Base-by-base conservation (phyloP, 208 protist species). In the Trypanosoma platydactyli region DNA sequence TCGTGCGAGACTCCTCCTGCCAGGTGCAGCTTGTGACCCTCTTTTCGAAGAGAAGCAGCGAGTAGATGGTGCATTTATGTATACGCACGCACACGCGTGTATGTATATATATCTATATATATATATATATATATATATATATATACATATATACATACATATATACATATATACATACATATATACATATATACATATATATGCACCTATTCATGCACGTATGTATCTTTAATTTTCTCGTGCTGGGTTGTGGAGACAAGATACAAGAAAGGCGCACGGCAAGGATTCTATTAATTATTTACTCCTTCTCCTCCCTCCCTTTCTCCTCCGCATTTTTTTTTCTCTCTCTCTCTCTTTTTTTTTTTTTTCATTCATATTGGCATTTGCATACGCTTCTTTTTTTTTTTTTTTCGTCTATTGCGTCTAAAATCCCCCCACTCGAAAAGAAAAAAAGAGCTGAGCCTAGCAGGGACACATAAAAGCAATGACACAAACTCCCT, bases 281-380 rank as follows among this genome's bases (percentile, higher is more conserved):
- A n/a, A n/a, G n/a, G n/a, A n/a, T n/a, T n/a, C n/a, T n/a, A n/a
- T n/a, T n/a, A n/a, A n/a, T n/a, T n/a, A n/a, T n/a, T n/a, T n/a
- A n/a, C n/a, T n/a, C 46, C 64, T 41, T 67, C 62, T 20, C 15
- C 45, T 49, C 15, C 45, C 20, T 49, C 45, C 15, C 20, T 53
- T 11, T 71, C 5, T 51, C 41, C 35, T 25, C 44, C 61, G 24
- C 55, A 53, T 52, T 57, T 69, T 69, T 56, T 69, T 57, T 50
- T 73, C n/a, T n/a, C n/a, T n/a, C n/a, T n/a, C n/a, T 18, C 62
- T 52, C 35, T 25, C 44, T 63, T 44, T 63, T 61, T 52, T 57
- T 69, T 69, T 56, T 69, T 57, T 50, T 73, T 56, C 42, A 20
- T 15, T 52, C 54, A 9, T 25, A 29, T 24, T 61, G 29, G 3